Evolutionary conservation across 441 rosid species (phyloP).

Genomic region (Flueggea neowawraea): DNA sequence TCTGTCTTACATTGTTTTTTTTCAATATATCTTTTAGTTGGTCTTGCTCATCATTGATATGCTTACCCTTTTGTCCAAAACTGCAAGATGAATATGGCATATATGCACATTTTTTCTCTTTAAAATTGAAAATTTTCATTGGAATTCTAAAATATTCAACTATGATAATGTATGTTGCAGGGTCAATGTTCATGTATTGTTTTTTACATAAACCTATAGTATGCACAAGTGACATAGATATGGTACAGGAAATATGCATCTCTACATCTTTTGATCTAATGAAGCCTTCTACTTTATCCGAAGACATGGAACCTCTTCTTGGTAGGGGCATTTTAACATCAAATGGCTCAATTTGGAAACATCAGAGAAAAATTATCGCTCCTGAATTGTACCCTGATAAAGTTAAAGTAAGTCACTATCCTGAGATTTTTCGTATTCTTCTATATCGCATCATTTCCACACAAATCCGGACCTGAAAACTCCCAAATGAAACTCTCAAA

Average conservation of each 20-base stretch:
- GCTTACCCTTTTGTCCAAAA: too few relatives aligned
- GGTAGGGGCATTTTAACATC: constrained; percentile 45
- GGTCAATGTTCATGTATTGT: constrained; percentile 38
- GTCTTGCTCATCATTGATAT: too few relatives aligned
- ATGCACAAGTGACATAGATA: constrained; percentile 27
- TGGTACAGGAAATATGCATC: constrained; percentile 39
- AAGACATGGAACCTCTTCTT: constrained; percentile 38
- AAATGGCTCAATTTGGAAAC: constrained; percentile 39
- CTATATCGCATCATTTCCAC: background rate
- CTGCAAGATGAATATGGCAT: too few relatives aligned
- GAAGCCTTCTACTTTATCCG: constrained; percentile 41
- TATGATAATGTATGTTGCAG: constrained; percentile 11
- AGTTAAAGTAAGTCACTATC: constrained; percentile 37
- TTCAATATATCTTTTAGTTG: too few relatives aligned
- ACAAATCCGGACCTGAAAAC: too few relatives aligned
- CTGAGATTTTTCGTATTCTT: too few relatives aligned
- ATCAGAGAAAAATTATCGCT: constrained; percentile 48
- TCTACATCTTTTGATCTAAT: constrained; percentile 32
- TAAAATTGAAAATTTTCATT: too few relatives aligned
- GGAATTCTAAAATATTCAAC: too few relatives aligned
- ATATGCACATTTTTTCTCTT: too few relatives aligned
- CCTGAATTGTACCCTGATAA: constrained; percentile 41
- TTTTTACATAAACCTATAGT: constrained; percentile 29
- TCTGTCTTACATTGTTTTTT: too few relatives aligned
- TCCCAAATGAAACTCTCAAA: background rate